Evolutionary conservation across 2,329 filamentous ascomycete species (phyloP), one percentile per base, ranked within the genome.

Genomic region (Lachnellula arida): DNA sequence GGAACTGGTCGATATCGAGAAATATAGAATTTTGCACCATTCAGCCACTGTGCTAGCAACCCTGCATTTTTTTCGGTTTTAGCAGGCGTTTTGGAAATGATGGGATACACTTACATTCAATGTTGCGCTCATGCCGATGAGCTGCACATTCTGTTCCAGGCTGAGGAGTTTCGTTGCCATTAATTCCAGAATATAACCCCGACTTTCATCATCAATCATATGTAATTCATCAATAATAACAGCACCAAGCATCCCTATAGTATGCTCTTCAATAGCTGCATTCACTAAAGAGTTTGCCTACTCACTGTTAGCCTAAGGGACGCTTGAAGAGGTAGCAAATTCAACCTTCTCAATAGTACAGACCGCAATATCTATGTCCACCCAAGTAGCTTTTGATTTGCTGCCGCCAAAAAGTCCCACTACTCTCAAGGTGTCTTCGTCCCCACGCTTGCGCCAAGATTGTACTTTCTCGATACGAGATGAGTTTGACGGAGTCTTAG

Each of bases 161-260:
- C 84, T 80, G n/a, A 90, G 72, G 32, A 91, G 67, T 66, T 91
- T 91, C 3, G 87, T 88, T 5, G 85, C 83, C 72, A 90, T 82
- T 5, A 91, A 74, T 67, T 92, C 88, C 53, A 91, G 74, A 1
- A 91, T 76, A 67, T 91, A 91, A 4, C 88, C 88, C n/a, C 88
- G 82, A 61, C 86, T 81, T 59, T 87, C 85, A 67, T 91, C 88
- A 63, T 90, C 85, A 46, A 91, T 78, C 87, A 92, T 91, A 68
- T 92, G 88, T n/a, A 91, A 73, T 67, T 92, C 88, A 64, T 92
- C 88, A 35, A 91, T 75, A 14, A 91, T 86, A 17, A 91, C 81
- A 11, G 85, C 75, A 47, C 80, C 81, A 44, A 92, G 73, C 19
- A 83, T 78, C n/a, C 77, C 74, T 57, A 90, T 56, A 3, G 78